Evolutionary conservation across 1,139 yeast species (phyloP), one percentile per base, ranked within the genome.

Genomic region (Sugiyamaella paludigena): DNA sequence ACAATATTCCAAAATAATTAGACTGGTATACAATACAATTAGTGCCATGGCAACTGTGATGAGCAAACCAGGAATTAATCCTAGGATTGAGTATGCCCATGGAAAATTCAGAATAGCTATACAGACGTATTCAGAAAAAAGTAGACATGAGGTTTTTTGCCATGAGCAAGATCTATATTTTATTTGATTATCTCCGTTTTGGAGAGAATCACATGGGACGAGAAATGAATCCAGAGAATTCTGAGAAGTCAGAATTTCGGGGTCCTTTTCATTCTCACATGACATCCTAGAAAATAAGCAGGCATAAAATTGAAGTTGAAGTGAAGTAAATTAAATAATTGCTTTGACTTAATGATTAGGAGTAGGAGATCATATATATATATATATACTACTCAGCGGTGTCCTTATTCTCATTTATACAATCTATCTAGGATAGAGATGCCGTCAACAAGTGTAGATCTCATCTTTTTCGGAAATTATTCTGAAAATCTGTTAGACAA

Each of bases 101-200:
- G 85, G 85, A 60, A 80, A 80, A 15, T 83, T 77, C 78, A 80
- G 74, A 51, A 79, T 79, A 9, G 84, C 84, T 53, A 80, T 68
- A 58, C 83, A 80, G 34, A 80, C 78, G 63, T 80, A 80, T 61
- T 80, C 84, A 4, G 82, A 77, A 53, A 80, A 77, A 47, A 80
- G 65, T 38, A 80, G 69, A 6, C 81, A 82, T 0, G 83, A 80
- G 0, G 84, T 78, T 55, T 73, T 76, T 52, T 74, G 77, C 83
- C 83, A 78, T 28, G 82, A 75, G 55, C 83, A 78, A 4, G 77
- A 69, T 47, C 78, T 65, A 56, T 77, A 79, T 63, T 78, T 73
- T 64, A 78, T 77, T 12, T 61, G 62, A 36, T 64, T 63, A 27
- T 54, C 62, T 13, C 57, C 61, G 51, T 70, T 72, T 19, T 60